Conservation (phyloP, 768 basidiomycete genomes). For the Suillus occidentalis region DNA sequence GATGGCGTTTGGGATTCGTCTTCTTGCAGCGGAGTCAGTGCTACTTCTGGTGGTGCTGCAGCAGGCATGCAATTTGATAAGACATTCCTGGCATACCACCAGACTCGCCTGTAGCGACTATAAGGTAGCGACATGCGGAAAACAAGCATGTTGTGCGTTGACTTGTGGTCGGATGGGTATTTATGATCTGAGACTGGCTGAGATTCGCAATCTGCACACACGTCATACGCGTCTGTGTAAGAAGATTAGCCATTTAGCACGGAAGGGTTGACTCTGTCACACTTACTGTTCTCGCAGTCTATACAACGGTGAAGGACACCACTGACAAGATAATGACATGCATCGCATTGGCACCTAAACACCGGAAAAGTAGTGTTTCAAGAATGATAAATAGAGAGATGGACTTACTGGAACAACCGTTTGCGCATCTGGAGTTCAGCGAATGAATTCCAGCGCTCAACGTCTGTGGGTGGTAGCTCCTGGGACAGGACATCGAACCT, state of each 20-base stretch:
- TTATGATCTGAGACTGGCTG: background rate
- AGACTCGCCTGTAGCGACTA: background rate
- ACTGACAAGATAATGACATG: background rate
- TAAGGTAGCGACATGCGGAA: background rate
- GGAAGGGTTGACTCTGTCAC: too few relatives aligned
- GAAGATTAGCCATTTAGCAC: background rate
- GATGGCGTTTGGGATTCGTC: background rate
- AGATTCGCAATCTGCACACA: background rate
- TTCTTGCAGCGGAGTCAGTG: background rate
- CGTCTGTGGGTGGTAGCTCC: background rate
- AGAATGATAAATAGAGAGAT: background rate
- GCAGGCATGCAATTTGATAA: background rate
- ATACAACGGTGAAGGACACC: background rate
- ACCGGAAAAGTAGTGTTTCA: background rate
- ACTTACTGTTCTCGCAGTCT: background rate
- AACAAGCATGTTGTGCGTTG: background rate
- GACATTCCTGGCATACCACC: background rate
- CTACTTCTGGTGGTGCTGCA: background rate
- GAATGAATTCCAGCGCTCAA: background rate
- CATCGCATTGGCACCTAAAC: background rate
- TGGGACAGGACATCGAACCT: background rate
- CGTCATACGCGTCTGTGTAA: background rate
- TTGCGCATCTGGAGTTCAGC: background rate
- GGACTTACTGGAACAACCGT: background rate
- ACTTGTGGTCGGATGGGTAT: background rate